phyloP scores from a whole-genome alignment of 176 grass and related monocot species.

The Calamus simplicifolius region DNA sequence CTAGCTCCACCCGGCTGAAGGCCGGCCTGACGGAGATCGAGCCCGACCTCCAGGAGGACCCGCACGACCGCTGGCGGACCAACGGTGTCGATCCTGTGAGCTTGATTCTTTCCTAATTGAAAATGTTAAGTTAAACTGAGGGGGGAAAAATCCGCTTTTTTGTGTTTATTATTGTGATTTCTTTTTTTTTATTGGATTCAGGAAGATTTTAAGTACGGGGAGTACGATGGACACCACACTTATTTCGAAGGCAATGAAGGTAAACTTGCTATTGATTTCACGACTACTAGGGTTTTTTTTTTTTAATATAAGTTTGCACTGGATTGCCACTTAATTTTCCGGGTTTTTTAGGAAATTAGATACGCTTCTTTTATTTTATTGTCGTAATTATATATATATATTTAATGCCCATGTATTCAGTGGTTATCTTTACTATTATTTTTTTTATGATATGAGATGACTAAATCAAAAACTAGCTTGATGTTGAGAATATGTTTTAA shows the following conservation, averaged over 20 bases:
- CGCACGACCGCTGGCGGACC: constrained; percentile 62
- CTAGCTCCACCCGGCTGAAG: not conserved
- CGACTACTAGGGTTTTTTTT: too few relatives aligned
- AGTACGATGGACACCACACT: constrained; percentile 75
- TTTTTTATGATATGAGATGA: too few relatives aligned
- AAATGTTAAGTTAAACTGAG: not conserved
- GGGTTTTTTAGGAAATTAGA: too few relatives aligned
- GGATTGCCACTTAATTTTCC: too few relatives aligned
- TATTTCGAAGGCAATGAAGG: constrained; percentile 58
- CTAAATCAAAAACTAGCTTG: too few relatives aligned
- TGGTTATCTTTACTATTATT: too few relatives aligned
- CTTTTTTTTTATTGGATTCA: constrained; percentile 11
- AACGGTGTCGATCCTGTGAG: constrained; percentile 56
- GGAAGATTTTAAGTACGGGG: constrained; percentile 80
- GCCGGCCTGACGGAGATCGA: constrained; percentile 57
- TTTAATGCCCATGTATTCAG: too few relatives aligned
- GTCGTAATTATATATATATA: too few relatives aligned
- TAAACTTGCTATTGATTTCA: not conserved
- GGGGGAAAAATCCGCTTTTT: too few relatives aligned
- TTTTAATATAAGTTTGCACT: too few relatives aligned
- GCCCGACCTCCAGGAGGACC: constrained; percentile 73
- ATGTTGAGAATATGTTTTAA: too few relatives aligned
- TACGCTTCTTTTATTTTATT: too few relatives aligned
- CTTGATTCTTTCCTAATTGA: not conserved
- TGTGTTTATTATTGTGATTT: not conserved